Evolutionary conservation across 148 eudicot genomes (phyloP), one percentile per base, ranked within the genome.

Genomic region (Rhododendron henanense): DNA sequence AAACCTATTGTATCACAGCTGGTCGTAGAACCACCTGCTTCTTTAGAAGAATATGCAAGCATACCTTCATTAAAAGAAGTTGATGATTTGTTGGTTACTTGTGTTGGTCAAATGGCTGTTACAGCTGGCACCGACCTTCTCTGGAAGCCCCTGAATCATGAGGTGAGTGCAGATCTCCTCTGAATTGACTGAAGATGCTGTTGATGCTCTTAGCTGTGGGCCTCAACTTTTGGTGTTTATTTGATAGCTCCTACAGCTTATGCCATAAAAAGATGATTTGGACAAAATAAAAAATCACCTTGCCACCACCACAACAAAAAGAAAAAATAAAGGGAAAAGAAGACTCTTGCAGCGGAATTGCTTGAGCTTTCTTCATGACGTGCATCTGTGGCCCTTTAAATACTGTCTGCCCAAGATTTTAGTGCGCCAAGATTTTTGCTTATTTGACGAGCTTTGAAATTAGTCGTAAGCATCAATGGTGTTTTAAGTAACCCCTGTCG

Each of bases 41-140:
- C 88, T 82, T 86, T 93, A 35, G 93, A 91, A 84, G 89, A 93
- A 61, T 82, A 89, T 75, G 81, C 92, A n/a, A 87, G 90, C 41
- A 63, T 95, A 47, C 94, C 98, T 41, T 91, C 95, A 39, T 88
- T 89, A 71, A 67, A 87, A 67, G 98, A 97, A 85, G 95, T 95
- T 33, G 98, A 95, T 89, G 92, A 93, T 87, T 75, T 93, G 84
- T 90, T 97, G 88, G 93, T 97, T 83, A 86, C 86, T 77, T 97
- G 98, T 87, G 83, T 94, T 87, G 99, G 99, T 85, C 98, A 94
- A 89, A 94, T 97, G 99, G 99, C 99, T 85, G 91, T 95, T 84
- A 87, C 98, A 84, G 93, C 98, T 33, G 99, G 95, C 65, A 90
- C 94, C 80, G 99, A 97, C 90, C 98, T 95, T 81, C 89, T 95